Evolutionary conservation across 2,329 filamentous ascomycete genomes (phyloP).

Genomic region (Colletotrichum gloeosporioides): DNA sequence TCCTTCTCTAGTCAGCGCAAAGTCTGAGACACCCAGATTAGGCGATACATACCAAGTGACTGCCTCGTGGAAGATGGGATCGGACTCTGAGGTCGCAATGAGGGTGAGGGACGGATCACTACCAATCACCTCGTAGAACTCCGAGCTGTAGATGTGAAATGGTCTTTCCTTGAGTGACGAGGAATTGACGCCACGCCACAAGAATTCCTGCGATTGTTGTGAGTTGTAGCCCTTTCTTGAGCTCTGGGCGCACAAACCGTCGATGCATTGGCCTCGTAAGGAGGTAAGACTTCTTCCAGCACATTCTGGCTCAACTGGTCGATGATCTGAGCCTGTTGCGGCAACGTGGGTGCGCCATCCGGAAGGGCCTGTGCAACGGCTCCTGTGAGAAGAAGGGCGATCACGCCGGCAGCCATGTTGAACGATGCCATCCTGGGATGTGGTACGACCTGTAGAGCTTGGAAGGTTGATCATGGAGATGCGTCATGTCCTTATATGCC

Average conservation of each 20-base stretch:
- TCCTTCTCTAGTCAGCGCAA: conserved; percentile 18
- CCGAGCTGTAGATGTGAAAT: conserved; percentile 53
- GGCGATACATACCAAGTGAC: conserved; percentile 47
- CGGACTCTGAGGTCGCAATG: conserved; percentile 46
- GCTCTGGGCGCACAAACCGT: conserved; percentile 28
- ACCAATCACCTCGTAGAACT: conserved; percentile 57
- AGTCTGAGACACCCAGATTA: too few relatives aligned
- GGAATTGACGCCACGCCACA: conserved; percentile 48
- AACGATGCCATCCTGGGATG: not conserved
- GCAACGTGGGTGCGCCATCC: not conserved
- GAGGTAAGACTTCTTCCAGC: conserved; percentile 41
- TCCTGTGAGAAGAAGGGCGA: not conserved
- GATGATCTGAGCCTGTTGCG: conserved; percentile 41
- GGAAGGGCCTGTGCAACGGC: not conserved
- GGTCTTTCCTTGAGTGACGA: conserved; percentile 42
- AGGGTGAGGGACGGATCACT: conserved; percentile 53
- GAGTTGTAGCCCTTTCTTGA: not conserved
- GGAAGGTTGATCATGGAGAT: not conserved
- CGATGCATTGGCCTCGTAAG: conserved; percentile 38
- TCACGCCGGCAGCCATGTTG: not conserved
- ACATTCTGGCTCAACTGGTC: conserved; percentile 50
- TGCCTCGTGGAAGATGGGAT: conserved; percentile 61
- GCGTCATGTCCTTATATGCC: not conserved
- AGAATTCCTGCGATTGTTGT: conserved; percentile 35
- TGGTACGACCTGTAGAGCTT: not conserved